Percentiles rank a stretch among this genome's conserved stretches.
These are phyloP conservation scores for Populus hybrid DNA, from an alignment of 441 rosid species.

Conservation along the genomic window DNA sequence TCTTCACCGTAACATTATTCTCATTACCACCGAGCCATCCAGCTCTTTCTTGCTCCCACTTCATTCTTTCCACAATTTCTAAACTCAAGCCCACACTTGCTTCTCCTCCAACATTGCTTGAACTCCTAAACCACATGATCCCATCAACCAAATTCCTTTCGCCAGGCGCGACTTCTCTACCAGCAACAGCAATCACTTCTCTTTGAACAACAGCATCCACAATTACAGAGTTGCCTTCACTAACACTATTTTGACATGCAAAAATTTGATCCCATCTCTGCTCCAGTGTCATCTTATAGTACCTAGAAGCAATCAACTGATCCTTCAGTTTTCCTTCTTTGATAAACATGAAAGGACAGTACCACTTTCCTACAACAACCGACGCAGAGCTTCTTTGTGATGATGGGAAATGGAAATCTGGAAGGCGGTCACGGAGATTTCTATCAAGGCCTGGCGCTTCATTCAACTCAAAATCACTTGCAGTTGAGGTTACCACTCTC, in stretches of 20 bases:
- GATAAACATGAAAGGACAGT: slow-evolving; percentile 33
- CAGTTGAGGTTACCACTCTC: neutral
- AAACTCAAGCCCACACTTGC: slow-evolving; percentile 33
- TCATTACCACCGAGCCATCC: slow-evolving; percentile 29
- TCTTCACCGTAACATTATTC: slow-evolving; percentile 17
- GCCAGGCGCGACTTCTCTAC: slow-evolving; percentile 4
- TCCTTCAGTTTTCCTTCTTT: slow-evolving; percentile 10
- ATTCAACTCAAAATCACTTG: slow-evolving; percentile 21
- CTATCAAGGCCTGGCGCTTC: slow-evolving; percentile 48
- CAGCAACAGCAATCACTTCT: slow-evolving; percentile 32
- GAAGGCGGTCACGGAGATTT: slow-evolving; percentile 30
- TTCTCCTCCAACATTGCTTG: slow-evolving; percentile 16
- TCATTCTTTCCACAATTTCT: slow-evolving; percentile 39
- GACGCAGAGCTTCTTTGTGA: slow-evolving; percentile 6
- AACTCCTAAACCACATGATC: slow-evolving; percentile 30
- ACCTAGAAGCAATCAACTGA: slow-evolving; percentile 28
- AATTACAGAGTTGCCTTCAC: slow-evolving; percentile 11
- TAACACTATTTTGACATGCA: slow-evolving; percentile 11
- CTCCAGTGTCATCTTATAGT: slow-evolving; percentile 46
- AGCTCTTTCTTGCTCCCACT: no score
- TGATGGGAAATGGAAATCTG: slow-evolving; percentile 26
- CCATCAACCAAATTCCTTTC: slow-evolving; percentile 25
- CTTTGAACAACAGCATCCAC: slow-evolving; percentile 32
- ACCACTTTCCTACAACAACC: slow-evolving; percentile 49
- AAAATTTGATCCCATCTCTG: slow-evolving; percentile 51